These are phyloP conservation scores for Gossypium davidsonii DNA, from an alignment of 441 rosid genomes.

Conservation along the genomic window DNA sequence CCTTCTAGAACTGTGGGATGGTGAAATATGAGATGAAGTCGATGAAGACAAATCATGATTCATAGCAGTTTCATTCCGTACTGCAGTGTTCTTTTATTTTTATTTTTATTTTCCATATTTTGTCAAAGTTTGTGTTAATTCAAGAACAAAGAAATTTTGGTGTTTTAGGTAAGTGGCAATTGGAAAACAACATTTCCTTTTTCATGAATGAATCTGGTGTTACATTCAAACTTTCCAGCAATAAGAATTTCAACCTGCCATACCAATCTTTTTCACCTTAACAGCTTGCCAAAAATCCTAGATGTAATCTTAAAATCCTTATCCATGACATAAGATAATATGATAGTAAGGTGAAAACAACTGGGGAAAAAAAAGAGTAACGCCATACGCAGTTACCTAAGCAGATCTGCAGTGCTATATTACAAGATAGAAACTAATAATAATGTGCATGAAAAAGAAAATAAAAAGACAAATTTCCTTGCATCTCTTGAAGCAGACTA, in stretches of 20 bases:
- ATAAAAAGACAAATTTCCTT: background rate
- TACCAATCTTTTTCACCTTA: background rate
- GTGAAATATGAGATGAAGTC: constrained; percentile 35
- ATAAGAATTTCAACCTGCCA: background rate
- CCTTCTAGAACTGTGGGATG: constrained; percentile 53
- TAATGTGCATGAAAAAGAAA: background rate
- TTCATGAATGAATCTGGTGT: background rate
- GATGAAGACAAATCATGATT: too few species aligned
- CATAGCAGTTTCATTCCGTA: too few species aligned
- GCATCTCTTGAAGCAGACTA: constrained; percentile 6
- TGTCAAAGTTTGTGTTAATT: background rate
- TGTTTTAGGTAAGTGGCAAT: background rate
- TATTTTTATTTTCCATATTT: background rate
- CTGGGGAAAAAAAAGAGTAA: background rate
- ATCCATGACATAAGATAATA: background rate
- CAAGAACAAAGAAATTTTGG: background rate
- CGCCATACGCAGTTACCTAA: background rate
- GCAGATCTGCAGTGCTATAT: background rate
- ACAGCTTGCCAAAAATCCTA: background rate
- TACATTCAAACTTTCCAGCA: background rate
- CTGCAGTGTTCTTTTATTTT: too few species aligned
- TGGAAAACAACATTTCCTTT: background rate
- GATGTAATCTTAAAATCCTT: background rate
- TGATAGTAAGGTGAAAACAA: background rate
- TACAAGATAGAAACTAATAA: constrained; percentile 4